These are phyloP conservation scores for Austroboletus niveus DNA, from an alignment of 1,284 basidiomycete species.

Conservation along the genomic window DNA sequence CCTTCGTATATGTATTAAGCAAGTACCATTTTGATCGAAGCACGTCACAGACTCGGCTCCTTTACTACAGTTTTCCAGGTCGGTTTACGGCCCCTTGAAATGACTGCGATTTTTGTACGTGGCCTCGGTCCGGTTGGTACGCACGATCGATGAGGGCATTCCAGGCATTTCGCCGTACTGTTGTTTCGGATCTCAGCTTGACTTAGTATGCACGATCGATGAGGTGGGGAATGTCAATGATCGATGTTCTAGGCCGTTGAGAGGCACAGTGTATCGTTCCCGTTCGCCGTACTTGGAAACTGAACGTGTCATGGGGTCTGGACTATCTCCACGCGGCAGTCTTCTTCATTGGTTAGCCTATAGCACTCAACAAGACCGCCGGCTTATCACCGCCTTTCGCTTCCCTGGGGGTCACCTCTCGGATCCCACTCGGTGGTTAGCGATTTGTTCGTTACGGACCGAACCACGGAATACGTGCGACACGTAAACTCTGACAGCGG, in stretches of 20 bases:
- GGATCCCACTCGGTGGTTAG: slow-evolving; percentile 6
- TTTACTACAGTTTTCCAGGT: slow-evolving; percentile 2
- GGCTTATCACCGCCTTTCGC: slow-evolving; percentile 28
- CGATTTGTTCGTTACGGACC: slow-evolving; percentile 11
- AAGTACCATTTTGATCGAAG: slow-evolving; percentile 9
- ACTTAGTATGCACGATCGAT: slow-evolving; percentile 9
- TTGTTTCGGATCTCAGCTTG: background rate
- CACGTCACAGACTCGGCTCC: slow-evolving; percentile 7
- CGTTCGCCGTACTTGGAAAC: slow-evolving; percentile 4
- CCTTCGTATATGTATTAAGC: slow-evolving; percentile 5
- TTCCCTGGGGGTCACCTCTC: slow-evolving; percentile 17
- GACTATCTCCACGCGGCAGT: slow-evolving; percentile 21
- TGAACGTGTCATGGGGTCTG: slow-evolving; percentile 10
- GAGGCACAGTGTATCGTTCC: background rate
- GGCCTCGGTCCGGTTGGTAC: no score
- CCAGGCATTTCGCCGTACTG: no score
- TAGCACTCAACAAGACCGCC: slow-evolving; percentile 12
- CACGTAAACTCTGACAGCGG: slow-evolving; percentile 35
- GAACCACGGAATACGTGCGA: slow-evolving; percentile 10
- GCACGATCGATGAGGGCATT: no score
- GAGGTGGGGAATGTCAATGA: slow-evolving; percentile 1
- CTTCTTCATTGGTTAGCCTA: slow-evolving; percentile 20
- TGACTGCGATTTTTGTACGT: slow-evolving; percentile 1
- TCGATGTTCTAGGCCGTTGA: background rate
- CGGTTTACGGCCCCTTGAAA: slow-evolving; percentile 2